Base-by-base conservation (phyloP, 2,329 filamentous ascomycete species). In the Elsinoe fawcettii region DNA sequence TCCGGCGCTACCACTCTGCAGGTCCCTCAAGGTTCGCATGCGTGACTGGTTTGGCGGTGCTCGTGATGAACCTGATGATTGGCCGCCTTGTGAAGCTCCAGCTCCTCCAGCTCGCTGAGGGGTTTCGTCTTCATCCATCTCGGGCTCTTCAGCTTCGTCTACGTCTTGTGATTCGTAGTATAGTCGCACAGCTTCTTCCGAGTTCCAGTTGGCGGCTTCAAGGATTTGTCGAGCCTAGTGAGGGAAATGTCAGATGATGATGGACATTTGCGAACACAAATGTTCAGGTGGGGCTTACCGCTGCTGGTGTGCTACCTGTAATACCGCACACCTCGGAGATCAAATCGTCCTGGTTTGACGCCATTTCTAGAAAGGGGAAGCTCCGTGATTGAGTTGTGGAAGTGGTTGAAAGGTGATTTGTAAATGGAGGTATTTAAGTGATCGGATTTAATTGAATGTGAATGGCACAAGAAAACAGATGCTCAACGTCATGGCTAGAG, bases 1-100 rank as follows among this genome's bases (percentile, higher is more conserved):
- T 5, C 79, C 77, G 14, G 84, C 79, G 44, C 81, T 78, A 34
- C 66, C 66, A 49, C 67, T 65, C 63, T 77, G 74, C 32, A 78
- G 62, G 63, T 78, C 76, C 54, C 68, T 68, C 44, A 78, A 62
- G 18, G 76, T 78, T 60, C 70, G 66, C 61, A 75, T 66, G 47
- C 71, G 72, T 44, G 60, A 61, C 32, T 66, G 63, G 23, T 65
- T 63, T 37, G 32, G 58, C n/a, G 55, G 59, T 44, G 18, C 60
- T 60, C 20, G 62, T 58, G 56, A 55, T 22, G 56, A 16, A 20
- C 30, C 16, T 23, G 56, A 58, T 44, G 53, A 56, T 27, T 59
- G 8, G 60, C 59, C 20, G 60, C 22, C 46, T 41, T 56, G 59
- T 54, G 56, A 44, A 32, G 60, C 51, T 55, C 58, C 36, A 41